phyloP scores from a whole-genome alignment of 1,284 basidiomycete genomes.

The Heliocybe sulcata region DNA sequence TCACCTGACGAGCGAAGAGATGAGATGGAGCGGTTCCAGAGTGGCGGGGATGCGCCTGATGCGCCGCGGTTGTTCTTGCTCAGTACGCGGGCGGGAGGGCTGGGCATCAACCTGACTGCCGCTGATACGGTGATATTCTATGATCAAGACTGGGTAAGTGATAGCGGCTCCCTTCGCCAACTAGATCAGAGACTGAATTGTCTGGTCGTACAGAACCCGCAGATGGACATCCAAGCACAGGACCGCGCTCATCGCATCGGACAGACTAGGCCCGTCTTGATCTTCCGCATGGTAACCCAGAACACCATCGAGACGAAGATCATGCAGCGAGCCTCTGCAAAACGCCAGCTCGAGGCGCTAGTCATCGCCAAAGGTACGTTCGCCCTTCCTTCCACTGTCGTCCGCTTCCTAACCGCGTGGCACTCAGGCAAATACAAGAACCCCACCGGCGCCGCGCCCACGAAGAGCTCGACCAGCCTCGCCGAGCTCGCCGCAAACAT shows the following conservation, averaged over 20 bases:
- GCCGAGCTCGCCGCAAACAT: conserved; percentile 73
- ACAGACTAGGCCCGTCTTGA: conserved; percentile 82
- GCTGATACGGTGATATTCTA: conserved; percentile 96
- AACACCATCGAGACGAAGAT: conserved; percentile 92
- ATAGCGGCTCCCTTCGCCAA: neutral
- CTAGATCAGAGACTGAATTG: conserved; percentile 7
- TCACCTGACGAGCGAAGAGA: conserved; percentile 72
- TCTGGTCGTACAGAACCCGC: conserved; percentile 64
- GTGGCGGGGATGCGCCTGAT: conserved; percentile 52
- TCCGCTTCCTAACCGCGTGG: conserved; percentile 1
- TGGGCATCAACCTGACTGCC: conserved; percentile 88
- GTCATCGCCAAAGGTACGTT: conserved; percentile 84
- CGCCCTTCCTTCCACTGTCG: conserved; percentile 2
- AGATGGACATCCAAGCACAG: conserved; percentile 95
- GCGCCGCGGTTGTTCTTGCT: conserved; percentile 83
- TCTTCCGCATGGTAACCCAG: conserved; percentile 82
- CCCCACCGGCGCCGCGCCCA: conserved; percentile 39
- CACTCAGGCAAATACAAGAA: conserved; percentile 78
- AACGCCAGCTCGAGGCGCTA: conserved; percentile 85
- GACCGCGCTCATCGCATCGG: conserved; percentile 95
- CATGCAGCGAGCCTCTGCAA: conserved; percentile 84
- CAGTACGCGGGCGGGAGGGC: conserved; percentile 87
- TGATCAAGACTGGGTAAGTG: conserved; percentile 87
- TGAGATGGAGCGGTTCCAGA: conserved; percentile 85
- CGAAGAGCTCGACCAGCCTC: conserved; percentile 43